These are phyloP conservation scores for Cutaneotrichosporon cutaneum DNA, from an alignment of 1,284 basidiomycete species.

Conservation along the genomic window DNA sequence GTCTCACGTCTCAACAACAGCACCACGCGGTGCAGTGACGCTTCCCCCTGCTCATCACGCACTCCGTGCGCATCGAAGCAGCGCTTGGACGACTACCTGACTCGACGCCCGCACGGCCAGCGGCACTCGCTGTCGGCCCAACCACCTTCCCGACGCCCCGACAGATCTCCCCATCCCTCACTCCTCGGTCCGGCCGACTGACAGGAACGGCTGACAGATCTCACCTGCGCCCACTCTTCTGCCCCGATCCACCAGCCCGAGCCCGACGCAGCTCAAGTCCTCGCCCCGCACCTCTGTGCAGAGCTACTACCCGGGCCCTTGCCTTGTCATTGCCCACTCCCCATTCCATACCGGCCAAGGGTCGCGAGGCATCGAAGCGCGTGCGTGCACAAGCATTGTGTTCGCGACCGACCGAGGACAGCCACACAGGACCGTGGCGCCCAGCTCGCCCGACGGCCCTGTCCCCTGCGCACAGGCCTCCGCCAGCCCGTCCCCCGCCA, in stretches of 20 bases:
- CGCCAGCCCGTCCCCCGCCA: background rate
- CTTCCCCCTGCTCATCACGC: slow-evolving; percentile 1
- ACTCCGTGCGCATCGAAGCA: background rate
- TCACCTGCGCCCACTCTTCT: too few relatives aligned
- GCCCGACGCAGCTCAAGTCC: background rate
- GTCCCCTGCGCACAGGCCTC: background rate
- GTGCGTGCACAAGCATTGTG: background rate
- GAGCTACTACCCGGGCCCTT: background rate
- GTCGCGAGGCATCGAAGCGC: too few relatives aligned
- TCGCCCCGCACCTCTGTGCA: background rate
- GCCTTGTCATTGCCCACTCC: background rate
- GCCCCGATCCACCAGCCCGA: too few relatives aligned
- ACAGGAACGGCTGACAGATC: background rate
- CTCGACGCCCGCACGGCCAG: background rate
- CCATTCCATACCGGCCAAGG: too few relatives aligned
- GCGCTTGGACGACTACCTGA: too few relatives aligned
- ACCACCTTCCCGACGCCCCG: too few relatives aligned
- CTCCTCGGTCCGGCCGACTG: background rate
- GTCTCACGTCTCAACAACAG: too few relatives aligned
- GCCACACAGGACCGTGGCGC: background rate
- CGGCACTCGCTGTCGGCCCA: background rate
- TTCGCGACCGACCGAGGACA: background rate
- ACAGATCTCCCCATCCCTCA: too few relatives aligned
- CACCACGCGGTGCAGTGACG: too few relatives aligned
- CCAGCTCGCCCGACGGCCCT: background rate